These are phyloP conservation scores for Thelonectria rubi DNA, from an alignment of 2,329 filamentous ascomycete genomes.

Conservation along the genomic window DNA sequence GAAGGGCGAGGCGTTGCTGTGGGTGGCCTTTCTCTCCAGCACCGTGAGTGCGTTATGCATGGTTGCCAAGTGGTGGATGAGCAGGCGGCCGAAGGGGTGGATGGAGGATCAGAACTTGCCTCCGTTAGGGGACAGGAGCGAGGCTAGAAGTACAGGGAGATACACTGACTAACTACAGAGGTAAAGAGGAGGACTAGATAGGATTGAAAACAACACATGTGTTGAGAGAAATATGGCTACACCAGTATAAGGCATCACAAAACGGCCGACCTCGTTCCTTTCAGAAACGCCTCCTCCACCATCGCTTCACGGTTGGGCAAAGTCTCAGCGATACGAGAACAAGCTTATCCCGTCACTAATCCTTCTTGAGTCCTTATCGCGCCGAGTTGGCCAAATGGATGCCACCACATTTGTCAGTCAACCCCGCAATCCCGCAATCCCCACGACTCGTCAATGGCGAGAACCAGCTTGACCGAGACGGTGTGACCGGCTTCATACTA, in stretches of 20 bases:
- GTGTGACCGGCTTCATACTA: slow-evolving; percentile 27
- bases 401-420: slow-evolving; percentile 28
- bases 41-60: slow-evolving; percentile 35
- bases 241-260: no score
- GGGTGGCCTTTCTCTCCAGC: slow-evolving; percentile 34
- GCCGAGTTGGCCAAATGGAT: slow-evolving; percentile 16
- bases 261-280: background rate
- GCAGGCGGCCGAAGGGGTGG: slow-evolving; percentile 39
- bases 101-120: slow-evolving; percentile 34
- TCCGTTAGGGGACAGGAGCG: slow-evolving; percentile 22
- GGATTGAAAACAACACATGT: background rate
- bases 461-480: slow-evolving; percentile 14
- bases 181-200: background rate
- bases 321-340: no score
- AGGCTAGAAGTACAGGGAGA: slow-evolving; percentile 6
- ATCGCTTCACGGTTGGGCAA: no score
- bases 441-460: background rate
- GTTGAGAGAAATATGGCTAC: background rate
- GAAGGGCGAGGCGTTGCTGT: slow-evolving; percentile 31
- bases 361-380: background rate
- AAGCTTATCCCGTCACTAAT: no score
- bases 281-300: background rate
- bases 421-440: slow-evolving; percentile 28
- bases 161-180: slow-evolving; percentile 36
- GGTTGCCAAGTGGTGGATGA: slow-evolving; percentile 36